phyloP scores from a whole-genome alignment of 495 filamentous ascomycete genomes.

The Cenococcum geophilum region DNA sequence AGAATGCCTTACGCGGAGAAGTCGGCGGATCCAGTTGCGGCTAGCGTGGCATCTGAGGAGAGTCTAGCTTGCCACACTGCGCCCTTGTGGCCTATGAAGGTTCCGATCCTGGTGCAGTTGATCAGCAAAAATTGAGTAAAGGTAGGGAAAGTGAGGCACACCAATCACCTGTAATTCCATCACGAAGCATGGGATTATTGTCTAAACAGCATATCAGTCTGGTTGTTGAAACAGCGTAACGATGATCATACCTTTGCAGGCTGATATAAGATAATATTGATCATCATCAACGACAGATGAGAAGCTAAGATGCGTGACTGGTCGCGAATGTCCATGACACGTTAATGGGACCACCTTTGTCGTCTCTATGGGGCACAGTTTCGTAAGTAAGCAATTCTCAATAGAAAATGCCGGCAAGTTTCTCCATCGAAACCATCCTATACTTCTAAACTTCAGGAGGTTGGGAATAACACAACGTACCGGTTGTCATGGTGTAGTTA shows the following conservation, averaged over 20 bases:
- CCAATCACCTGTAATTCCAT: conserved; percentile 90
- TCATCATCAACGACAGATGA: conserved; percentile 80
- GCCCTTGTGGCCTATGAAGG: conserved; percentile 96
- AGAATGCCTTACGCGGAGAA: conserved; percentile 72
- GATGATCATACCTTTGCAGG: conserved; percentile 74
- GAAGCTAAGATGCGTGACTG: conserved; percentile 91
- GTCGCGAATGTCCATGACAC: conserved; percentile 94
- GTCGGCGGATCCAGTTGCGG: conserved; percentile 89
- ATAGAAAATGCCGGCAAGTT: background rate
- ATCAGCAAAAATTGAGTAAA: conserved; percentile 31
- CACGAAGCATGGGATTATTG: conserved; percentile 95
- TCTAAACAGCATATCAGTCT: conserved; percentile 47
- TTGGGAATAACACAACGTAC: background rate
- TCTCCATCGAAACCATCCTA: background rate
- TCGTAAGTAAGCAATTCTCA: background rate
- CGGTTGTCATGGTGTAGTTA: background rate
- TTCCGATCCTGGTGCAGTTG: conserved; percentile 64
- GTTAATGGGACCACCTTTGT: conserved; percentile 81
- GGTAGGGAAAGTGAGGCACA: conserved; percentile 6
- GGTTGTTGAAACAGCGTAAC: background rate
- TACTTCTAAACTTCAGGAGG: background rate
- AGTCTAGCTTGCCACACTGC: conserved; percentile 93
- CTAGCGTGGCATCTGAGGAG: conserved; percentile 77
- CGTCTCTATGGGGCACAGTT: conserved; percentile 41
- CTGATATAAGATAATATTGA: conserved; percentile 91